Percentiles rank a stretch among this genome's conserved stretches.
These are phyloP conservation scores for Sechiopsis laciniata DNA, from an alignment of 306 rosid species.

Conservation along the genomic window DNA sequence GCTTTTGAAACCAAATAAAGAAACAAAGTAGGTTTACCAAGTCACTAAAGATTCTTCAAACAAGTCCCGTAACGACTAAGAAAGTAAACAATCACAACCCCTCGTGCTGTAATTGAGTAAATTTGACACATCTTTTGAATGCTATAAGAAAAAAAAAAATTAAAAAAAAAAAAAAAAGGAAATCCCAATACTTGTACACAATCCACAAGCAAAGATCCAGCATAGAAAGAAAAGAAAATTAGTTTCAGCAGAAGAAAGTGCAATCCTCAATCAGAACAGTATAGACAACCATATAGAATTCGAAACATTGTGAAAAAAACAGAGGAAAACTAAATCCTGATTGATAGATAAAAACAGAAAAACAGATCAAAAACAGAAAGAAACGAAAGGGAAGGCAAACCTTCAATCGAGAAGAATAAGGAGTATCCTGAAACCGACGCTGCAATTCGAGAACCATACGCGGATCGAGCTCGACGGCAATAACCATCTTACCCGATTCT, in stretches of 20 bases:
- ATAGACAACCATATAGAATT: not conserved
- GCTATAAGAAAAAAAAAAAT: not conserved
- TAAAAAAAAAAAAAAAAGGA: not conserved
- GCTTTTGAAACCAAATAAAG: not conserved
- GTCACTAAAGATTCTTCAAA: not conserved
- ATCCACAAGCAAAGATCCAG: not conserved
- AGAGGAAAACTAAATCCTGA: not conserved
- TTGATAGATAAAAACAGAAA: not conserved
- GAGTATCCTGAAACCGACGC: slow-evolving; percentile 69
- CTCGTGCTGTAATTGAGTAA: not conserved
- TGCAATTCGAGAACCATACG: slow-evolving; percentile 92
- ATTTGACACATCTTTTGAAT: not conserved
- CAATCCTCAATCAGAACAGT: not conserved
- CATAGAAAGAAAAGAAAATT: not conserved
- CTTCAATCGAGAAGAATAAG: slow-evolving; percentile 56
- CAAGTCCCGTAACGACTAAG: not conserved
- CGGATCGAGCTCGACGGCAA: slow-evolving; percentile 78
- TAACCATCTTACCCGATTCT: slow-evolving; percentile 60
- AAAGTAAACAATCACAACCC: not conserved
- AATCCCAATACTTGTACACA: not conserved
- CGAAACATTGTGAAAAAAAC: not conserved
- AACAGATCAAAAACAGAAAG: not conserved
- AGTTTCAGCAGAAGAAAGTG: not conserved
- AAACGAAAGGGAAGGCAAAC: slow-evolving; percentile 22
- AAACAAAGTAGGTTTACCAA: not conserved